Conservation (phyloP, 805 yeast species). For the Candida nonsorbophila region DNA sequence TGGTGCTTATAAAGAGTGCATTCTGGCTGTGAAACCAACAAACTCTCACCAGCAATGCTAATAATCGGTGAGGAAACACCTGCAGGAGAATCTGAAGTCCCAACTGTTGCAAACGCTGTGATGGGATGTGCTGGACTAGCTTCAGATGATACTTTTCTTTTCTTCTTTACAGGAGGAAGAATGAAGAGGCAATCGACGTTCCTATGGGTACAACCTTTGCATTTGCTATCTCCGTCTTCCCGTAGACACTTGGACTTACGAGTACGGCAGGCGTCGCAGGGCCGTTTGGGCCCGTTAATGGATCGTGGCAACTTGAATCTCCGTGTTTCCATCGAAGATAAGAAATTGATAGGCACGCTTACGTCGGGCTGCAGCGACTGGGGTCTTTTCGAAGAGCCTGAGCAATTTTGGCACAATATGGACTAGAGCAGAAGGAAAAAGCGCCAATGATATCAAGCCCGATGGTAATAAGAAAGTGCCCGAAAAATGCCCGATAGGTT, state of each 20-base stretch:
- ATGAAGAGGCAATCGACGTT: constrained; percentile 5
- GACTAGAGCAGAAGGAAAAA: too few relatives aligned
- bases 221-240: constrained; percentile 3
- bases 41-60: neutral
- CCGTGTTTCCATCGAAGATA: too few relatives aligned
- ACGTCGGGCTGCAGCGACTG: too few relatives aligned
- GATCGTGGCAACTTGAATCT: too few relatives aligned
- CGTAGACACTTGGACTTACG: constrained; percentile 9
- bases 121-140: neutral
- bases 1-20: neutral
- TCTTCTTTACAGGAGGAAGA: constrained; percentile 8
- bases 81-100: neutral
- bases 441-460: too few relatives aligned
- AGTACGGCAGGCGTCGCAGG: constrained; percentile 9
- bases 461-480: too few relatives aligned
- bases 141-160: constrained; percentile 2
- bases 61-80: too few relatives aligned
- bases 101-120: neutral
- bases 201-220: constrained; percentile 6
- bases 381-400: too few relatives aligned
- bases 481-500: too few relatives aligned
- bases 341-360: too few relatives aligned
- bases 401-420: too few relatives aligned
- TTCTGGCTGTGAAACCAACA: neutral
- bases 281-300: constrained; percentile 6